Percentiles rank a stretch among this genome's conserved stretches.
phyloP scores from a whole-genome alignment of 345 rosid genomes.

The Boechera stricta region DNA sequence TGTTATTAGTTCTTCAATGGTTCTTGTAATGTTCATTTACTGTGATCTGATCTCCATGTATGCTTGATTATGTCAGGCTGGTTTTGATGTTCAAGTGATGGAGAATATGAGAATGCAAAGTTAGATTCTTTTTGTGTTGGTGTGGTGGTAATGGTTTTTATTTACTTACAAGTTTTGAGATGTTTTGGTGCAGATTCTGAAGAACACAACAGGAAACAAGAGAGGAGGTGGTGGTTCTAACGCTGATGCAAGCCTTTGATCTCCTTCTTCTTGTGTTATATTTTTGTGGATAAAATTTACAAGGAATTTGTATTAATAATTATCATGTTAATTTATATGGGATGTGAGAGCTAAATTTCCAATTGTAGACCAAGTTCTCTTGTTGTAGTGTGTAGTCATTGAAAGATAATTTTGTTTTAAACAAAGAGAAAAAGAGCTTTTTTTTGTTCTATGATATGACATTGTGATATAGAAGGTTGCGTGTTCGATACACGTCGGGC shows the following conservation, averaged over 20 bases:
- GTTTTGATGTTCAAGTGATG: not conserved
- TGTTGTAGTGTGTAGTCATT: too few species aligned
- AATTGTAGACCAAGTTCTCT: conserved; percentile 6
- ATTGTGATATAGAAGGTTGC: too few species aligned
- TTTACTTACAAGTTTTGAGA: not conserved
- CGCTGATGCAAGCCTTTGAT: conserved; percentile 55
- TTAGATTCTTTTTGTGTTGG: not conserved
- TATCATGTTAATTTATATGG: not conserved
- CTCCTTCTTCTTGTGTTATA: conserved; percentile 1
- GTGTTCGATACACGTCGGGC: too few species aligned
- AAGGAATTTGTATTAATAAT: conserved; percentile 29
- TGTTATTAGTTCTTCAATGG: not conserved
- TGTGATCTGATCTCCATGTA: not conserved
- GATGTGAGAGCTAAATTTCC: not conserved
- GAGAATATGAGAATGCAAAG: conserved; percentile 2
- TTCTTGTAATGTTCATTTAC: not conserved
- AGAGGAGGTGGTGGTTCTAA: conserved; percentile 62
- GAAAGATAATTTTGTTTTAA: too few species aligned
- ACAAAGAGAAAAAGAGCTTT: too few species aligned
- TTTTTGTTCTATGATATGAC: too few species aligned
- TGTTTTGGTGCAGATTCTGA: conserved; percentile 66
- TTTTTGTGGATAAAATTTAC: conserved; percentile 36
- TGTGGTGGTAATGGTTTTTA: not conserved
- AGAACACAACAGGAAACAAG: conserved; percentile 96
- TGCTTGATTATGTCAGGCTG: not conserved